Percentiles rank a stretch among this genome's conserved stretches.
phyloP scores from a whole-genome alignment of 306 rosid species.

The Carpinus fangiana region DNA sequence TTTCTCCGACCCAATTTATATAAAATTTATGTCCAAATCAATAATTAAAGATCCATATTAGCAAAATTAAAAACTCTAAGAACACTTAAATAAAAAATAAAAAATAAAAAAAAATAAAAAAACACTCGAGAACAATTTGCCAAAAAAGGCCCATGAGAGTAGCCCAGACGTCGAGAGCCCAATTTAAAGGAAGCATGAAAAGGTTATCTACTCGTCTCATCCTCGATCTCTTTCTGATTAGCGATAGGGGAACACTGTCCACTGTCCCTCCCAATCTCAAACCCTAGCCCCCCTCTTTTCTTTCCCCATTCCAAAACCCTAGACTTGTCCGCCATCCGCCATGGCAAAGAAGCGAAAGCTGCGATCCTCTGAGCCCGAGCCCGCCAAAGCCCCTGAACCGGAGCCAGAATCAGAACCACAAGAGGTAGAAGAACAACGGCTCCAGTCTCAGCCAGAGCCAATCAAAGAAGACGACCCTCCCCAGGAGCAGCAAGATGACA shows the following conservation, averaged over 20 bases:
- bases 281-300: conserved; percentile 36
- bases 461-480: conserved; percentile 17
- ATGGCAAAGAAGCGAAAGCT: conserved; percentile 81
- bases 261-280: conserved; percentile 2
- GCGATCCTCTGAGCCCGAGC: conserved; percentile 54
- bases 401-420: conserved; percentile 9
- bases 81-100: no score
- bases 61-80: no score
- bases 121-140: no score
- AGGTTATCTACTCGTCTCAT: no score
- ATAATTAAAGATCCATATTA: no score
- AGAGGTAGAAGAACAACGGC: conserved; percentile 27
- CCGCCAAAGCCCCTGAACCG: conserved; percentile 38
- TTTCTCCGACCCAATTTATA: no score
- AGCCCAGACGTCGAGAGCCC: no score
- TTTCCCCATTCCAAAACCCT: background rate
- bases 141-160: no score
- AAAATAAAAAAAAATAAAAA: no score
- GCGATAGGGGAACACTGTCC: background rate
- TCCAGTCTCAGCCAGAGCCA: conserved; percentile 10
- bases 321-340: conserved; percentile 37
- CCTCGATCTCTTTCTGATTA: background rate
- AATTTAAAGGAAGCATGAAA: no score
- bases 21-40: no score
- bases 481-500: conserved; percentile 18